Evolutionary conservation across 2,329 filamentous ascomycete genomes (phyloP), one percentile per base, ranked within the genome.

Genomic region (Cladosporium sp.): DNA sequence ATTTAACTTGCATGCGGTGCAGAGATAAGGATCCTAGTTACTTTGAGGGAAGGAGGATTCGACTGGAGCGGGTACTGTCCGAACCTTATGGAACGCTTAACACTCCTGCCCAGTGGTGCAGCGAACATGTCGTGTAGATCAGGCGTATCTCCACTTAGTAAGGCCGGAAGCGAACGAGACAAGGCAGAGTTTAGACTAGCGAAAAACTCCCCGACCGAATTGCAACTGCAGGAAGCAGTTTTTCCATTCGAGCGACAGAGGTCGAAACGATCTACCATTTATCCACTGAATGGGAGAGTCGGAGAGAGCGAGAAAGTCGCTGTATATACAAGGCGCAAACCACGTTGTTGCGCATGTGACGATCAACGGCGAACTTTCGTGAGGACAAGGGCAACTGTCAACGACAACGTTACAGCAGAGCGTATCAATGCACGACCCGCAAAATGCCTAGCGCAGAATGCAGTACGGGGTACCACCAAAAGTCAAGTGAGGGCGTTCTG

Each of bases 51-150:
- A 31, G n/a, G n/a, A 31, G 31, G 52, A 31, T 55, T 33, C 52
- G 52, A 31, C 52, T 55, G 31, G 52, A 55, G 52, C 28, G 18
- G 52, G 31, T 55, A 5, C 52, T 55, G 28, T 33, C 52, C 52
- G 52, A 55, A 55, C 52, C 52, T 55, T 55, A 55, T 55, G 28
- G n/a, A 55, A 55, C 52, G 52, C 52, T 55, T 55, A n/a, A 55
- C 10, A 55, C 26, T 55, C 52, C 52, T 55, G 21, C 52, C 52
- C 28, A 55, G 29, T 46, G 40, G 40, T 10, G n/a, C 10, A 16
- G 16, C n/a, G 40, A n/a, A 21, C n/a, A 46, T 46, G 40, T 46
- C 40, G n/a, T 46, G 40, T 10, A 46, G 40, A 46, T 46, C 40
- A 11, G 40, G 11, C 40, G 40, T 12, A 23, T 44, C 40, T 44